Base-by-base conservation (phyloP, 371 early-diverging fungal genomes). In the Parasitella parasitica region DNA sequence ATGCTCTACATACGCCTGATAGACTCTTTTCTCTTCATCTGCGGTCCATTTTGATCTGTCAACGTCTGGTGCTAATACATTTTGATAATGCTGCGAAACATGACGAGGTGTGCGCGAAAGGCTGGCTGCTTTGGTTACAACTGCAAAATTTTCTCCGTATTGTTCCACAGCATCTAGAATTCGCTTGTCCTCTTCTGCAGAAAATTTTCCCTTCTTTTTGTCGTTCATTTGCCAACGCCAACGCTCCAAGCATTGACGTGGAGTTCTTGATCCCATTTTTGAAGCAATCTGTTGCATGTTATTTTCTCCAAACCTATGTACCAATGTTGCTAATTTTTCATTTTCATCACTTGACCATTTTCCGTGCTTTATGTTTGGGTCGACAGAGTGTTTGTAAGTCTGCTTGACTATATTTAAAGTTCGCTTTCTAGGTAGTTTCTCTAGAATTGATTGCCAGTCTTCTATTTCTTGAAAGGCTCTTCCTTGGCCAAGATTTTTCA, bases 1-100 rank as follows among this genome's bases (percentile, higher is more conserved):
- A 20, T 59, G 36, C 8, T 65, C 7, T 0, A 57, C 0, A 22
- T 54, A 71, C 0, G 49, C 13, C 6, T 64, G 8, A 37, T 72
- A 72, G 0, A 52, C n/a, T 18, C 56, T 0, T 11, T 58, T 58
- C 46, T 57, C 35, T 57, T 80, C 80, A 27, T 72, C 68, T 1
- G n/a, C 34, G 0, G 76, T 60, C 81, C 81, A 81, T 27, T 71
- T 66, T 0, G 76, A 76, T 43, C 67, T 63, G 61, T 81, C 78
- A 15, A 68, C 53, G 15, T 38, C 28, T 6, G 77, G 77, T 22
- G 64, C 57, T 6, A 81, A 28, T 3, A 56, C 49, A 28, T 69
- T 66, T 12, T 68, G 63, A 51, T 81, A 81, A 32, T 73, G 81
- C n/a, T 73, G 75, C 0, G 73, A 72, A 4, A 81, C 53, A 38